Percentiles rank a stretch among this genome's conserved stretches.
Conservation (phyloP, 2,329 filamentous ascomycete genomes). For the Penicillium frequentans region DNA sequence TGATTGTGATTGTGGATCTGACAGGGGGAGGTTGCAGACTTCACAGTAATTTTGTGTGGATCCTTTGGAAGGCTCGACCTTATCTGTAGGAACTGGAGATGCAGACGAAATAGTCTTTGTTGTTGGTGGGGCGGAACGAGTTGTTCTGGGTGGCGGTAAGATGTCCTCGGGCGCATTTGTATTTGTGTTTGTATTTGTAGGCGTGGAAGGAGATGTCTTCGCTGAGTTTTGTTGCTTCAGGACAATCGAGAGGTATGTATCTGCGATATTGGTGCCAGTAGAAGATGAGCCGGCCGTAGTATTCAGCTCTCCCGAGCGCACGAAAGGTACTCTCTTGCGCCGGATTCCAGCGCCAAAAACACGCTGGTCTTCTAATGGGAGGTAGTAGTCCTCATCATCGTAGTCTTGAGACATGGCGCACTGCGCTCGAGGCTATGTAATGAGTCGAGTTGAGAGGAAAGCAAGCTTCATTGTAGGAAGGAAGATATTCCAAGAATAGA, state of each 20-base stretch:
- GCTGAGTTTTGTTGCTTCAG: constrained; percentile 26
- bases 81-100: neutral
- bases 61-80: neutral
- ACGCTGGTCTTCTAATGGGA: constrained; percentile 59
- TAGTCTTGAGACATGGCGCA: constrained; percentile 26
- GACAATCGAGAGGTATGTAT: constrained; percentile 51
- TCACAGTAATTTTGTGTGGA: neutral
- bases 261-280: constrained; percentile 32
- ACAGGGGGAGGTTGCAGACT: constrained; percentile 42
- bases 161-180: neutral
- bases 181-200: neutral
- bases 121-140: constrained; percentile 14
- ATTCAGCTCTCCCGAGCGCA: constrained; percentile 48
- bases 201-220: constrained; percentile 12
- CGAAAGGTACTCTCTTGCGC: constrained; percentile 61
- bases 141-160: constrained; percentile 6
- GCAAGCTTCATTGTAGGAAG: neutral
- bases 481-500: neutral
- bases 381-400: constrained; percentile 59
- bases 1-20: constrained; percentile 20
- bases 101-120: constrained; percentile 3
- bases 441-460: neutral
- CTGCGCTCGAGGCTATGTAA: neutral
- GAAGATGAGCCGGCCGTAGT: constrained; percentile 26
- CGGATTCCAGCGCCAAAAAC: constrained; percentile 65